phyloP scores from a whole-genome alignment of 2,329 filamentous ascomycete genomes.

The Verticillium longisporum region DNA sequence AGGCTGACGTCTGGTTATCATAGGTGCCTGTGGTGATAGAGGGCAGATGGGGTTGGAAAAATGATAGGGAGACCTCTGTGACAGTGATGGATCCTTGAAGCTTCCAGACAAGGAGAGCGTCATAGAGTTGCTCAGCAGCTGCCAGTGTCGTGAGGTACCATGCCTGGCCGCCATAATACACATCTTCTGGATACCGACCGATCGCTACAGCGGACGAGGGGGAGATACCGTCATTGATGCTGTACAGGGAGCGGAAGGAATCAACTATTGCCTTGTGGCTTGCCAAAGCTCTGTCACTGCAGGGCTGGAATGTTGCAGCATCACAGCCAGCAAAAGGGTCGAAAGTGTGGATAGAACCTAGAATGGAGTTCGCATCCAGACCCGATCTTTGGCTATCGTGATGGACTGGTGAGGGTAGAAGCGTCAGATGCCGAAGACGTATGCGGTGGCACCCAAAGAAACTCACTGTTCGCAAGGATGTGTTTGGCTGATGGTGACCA shows the following conservation, averaged over 20 bases:
- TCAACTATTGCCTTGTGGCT: conserved; percentile 73
- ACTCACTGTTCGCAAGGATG: conserved; percentile 58
- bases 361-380: conserved; percentile 65
- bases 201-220: conserved; percentile 53
- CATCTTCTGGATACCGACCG: conserved; percentile 65
- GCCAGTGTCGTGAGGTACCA: conserved; percentile 75
- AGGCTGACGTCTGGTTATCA: conserved; percentile 35
- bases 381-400: conserved; percentile 54
- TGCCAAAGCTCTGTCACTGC: conserved; percentile 59
- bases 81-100: conserved; percentile 56
- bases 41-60: conserved; percentile 62
- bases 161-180: conserved; percentile 71
- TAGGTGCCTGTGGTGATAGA: conserved; percentile 58
- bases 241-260: conserved; percentile 65
- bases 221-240: conserved; percentile 59
- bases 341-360: conserved; percentile 61
- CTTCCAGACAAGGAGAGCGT: conserved; percentile 67
- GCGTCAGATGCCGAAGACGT: background rate
- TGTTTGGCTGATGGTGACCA: conserved; percentile 57
- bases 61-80: conserved; percentile 56
- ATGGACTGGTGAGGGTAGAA: conserved; percentile 35
- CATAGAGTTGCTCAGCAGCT: conserved; percentile 74
- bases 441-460: background rate
- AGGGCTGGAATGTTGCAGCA: conserved; percentile 70
- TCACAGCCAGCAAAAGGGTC: conserved; percentile 62